Evolutionary conservation across 768 basidiomycete genomes (phyloP), one percentile per base, ranked within the genome.

Genomic region (Pholiota microspora): DNA sequence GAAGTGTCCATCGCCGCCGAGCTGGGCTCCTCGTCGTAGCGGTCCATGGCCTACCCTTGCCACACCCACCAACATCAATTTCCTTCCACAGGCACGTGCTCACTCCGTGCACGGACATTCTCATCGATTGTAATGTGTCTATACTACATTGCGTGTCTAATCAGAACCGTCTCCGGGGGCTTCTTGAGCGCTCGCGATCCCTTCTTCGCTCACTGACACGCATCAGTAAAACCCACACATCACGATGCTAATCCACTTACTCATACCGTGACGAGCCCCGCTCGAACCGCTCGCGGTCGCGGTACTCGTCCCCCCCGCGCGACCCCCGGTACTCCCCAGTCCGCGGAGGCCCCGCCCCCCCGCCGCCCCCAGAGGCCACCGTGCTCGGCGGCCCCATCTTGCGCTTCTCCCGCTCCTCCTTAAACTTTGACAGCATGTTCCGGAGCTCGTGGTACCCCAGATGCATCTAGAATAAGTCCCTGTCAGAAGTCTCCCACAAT

Each of bases 401-500:
- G 66, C 88, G 85, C 72, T 89, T 90, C 69, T 91, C 88, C 56
- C 94, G 86, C 50, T 94, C 90, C 67, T 95, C 94, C 59, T 87
- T 86, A 72, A 98, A 97, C 67, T 92, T 90, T 55, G 77, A 70
- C 50, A 99, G 80, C 84, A 97, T 90, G 73, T 94, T 92, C 53
- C 97, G 92, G 58, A 99, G 80, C 73, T 98, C 95, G 70, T 98
- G 94, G 75, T 99, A 99, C 8, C 97, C 97, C 66, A 98, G 73
- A 78, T 98, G 97, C 92, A 99, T 96, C 97, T 98, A 55, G 24
- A 12, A 36, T 27, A 25, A 32, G 31, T 27, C 25, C 35, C 42
- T 16, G 59, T 62, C 59, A 60, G 53, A 53, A 36, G 45, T 55
- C 42, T 35, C 44, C 56, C 49, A 62, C 57, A 67, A 18, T 18